A percentile compares a stretch with the other conserved stretches of the same genome.
These are phyloP conservation scores for Epichloe festucae DNA, from an alignment of 2,329 filamentous ascomycete species.

Conservation along the genomic window DNA sequence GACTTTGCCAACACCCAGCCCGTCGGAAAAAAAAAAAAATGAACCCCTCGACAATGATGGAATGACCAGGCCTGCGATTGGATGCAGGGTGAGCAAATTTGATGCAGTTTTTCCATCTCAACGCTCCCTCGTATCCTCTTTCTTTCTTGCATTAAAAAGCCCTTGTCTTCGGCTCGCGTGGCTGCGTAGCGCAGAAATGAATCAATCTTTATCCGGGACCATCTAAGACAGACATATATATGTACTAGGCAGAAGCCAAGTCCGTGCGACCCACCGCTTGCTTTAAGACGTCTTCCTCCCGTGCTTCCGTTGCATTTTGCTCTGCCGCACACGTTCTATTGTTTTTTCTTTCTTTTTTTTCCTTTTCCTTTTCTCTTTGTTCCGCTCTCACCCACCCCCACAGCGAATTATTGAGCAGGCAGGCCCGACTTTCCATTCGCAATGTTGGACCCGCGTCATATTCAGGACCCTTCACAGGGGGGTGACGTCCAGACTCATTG, in stretches of 20 bases:
- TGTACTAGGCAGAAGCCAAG: not conserved
- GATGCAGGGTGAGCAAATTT: not conserved
- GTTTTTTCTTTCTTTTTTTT: not conserved
- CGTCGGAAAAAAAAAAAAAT: no score
- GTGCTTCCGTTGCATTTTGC: not conserved
- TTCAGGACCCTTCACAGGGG: conserved; percentile 29
- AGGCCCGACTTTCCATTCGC: no score
- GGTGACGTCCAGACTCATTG: conserved; percentile 27
- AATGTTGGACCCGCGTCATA: conserved; percentile 20
- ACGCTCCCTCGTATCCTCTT: not conserved
- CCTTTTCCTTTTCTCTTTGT: not conserved
- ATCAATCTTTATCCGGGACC: not conserved
- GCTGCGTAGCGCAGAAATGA: not conserved
- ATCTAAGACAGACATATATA: not conserved
- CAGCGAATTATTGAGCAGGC: no score
- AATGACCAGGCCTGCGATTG: not conserved
- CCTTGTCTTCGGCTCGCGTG: not conserved
- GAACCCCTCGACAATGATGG: not conserved
- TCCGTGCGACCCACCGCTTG: not conserved
- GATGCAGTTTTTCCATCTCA: not conserved
- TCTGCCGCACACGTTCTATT: not conserved
- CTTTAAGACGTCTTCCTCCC: not conserved
- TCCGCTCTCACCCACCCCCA: no score
- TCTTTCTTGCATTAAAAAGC: not conserved
- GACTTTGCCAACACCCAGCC: no score